Base-by-base conservation (phyloP, 1,284 basidiomycete genomes). In the Tylopilus orsonianus region DNA sequence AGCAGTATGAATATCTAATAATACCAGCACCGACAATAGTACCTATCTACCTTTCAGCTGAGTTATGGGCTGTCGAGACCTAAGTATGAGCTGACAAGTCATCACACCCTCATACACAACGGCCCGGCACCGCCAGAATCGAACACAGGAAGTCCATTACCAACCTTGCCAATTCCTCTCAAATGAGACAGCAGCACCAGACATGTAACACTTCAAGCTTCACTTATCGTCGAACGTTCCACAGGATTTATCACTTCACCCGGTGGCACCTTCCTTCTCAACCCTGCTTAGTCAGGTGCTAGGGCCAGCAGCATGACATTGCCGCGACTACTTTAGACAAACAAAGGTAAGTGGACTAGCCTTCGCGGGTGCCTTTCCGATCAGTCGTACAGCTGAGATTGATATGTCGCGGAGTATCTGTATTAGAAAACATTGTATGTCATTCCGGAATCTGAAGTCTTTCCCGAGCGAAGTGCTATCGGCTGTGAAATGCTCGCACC, bases 401-500 rank as follows among this genome's bases (percentile, higher is more conserved):
- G 37, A 44, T 49, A 32, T 46, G 23, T 50, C 52, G 48, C 46
- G 43, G 56, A 46, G 40, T 33, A n/a, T 22, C 5, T 38, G 26
- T 20, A 16, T 4, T 13, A 16, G 20, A 23, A 18, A 20, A 36
- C 23, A 23, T 41, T 36, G 33, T 39, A 47, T 40, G 48, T 42
- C 44, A 41, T 37, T 7, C 19, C 16, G 7, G 40, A 29, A 20
- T 33, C 26, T 35, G 10, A 5, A 26, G 43, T 41, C 35, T 39
- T 58, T 49, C 29, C 50, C 48, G 42, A 44, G 35, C 40, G 9
- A 9, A 22, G 23, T 37, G 19, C 39, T 26, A 33, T 50, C 48
- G 48, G 60, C 29, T 46, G 16, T 54, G n/a, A 41, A 16, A 45
- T 22, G 32, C 46, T 47, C 50, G 40, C 59, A 44, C 56, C 39